A percentile compares a stretch with the other conserved stretches of the same genome.
Conservation (phyloP, 208 protist species). For the Crithidia fasciculata region DNA sequence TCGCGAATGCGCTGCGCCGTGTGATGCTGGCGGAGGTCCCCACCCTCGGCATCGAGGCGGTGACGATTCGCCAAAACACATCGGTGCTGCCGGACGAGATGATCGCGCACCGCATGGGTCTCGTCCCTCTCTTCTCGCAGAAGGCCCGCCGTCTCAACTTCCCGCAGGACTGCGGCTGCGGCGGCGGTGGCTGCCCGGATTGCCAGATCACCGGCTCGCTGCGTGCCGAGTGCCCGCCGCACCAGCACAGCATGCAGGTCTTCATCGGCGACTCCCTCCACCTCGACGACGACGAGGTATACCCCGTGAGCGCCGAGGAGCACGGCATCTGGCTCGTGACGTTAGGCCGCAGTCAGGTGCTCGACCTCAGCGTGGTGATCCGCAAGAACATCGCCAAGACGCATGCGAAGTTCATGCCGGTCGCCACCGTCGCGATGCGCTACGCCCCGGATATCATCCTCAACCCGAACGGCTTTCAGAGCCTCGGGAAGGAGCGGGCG, state of each 20-base stretch:
- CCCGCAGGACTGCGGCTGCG: constrained; percentile 85
- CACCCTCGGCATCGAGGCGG: constrained; percentile 97
- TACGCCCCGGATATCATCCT: constrained; percentile 93
- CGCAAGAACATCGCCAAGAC: constrained; percentile 97
- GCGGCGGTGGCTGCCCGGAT: constrained; percentile 72
- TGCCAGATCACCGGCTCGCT: constrained; percentile 91
- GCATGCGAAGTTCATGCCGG: constrained; percentile 98
- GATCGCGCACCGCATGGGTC: constrained; percentile 98
- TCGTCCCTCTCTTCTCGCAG: constrained; percentile 96
- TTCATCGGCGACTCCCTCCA: constrained; percentile 80
- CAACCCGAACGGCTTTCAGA: constrained; percentile 85
- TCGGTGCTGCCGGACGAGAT: constrained; percentile 99
- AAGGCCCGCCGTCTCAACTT: constrained; percentile 87
- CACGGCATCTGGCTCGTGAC: constrained; percentile 89
- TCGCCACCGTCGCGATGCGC: constrained; percentile 93
- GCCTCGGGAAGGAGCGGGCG: constrained; percentile 72
- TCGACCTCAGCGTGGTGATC: constrained; percentile 84
- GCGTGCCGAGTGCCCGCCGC: constrained; percentile 72
- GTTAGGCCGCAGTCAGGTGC: constrained; percentile 83
- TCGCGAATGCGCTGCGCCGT: constrained; percentile 97
- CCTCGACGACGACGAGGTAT: constrained; percentile 81
- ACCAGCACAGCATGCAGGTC: constrained; percentile 82
- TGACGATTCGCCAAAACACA: constrained; percentile 95
- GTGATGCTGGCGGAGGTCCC: constrained; percentile 99
- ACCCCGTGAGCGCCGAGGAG: constrained; percentile 84